phyloP scores from a whole-genome alignment of 2,329 filamentous ascomycete genomes.

The Apiospora marii region DNA sequence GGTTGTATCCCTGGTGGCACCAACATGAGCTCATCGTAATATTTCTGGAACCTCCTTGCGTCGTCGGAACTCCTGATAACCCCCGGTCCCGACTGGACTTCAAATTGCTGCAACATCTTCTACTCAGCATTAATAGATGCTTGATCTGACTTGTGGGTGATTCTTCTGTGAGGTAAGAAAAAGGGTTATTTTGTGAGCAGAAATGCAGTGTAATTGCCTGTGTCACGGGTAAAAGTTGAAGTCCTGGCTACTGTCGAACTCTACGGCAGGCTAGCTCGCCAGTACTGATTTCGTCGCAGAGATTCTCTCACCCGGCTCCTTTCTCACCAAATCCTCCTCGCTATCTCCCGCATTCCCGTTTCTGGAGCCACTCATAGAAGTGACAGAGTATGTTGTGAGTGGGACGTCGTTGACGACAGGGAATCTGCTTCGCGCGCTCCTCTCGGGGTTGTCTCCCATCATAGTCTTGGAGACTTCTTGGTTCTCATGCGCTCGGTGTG shows the following conservation, averaged over 20 bases:
- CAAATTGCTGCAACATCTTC: too few relatives aligned
- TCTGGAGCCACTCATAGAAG: background rate
- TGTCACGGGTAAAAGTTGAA: too few relatives aligned
- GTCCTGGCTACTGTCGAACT: background rate
- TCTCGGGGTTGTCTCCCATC: background rate
- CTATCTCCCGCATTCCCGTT: background rate
- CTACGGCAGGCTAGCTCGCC: background rate
- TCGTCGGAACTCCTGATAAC: too few relatives aligned
- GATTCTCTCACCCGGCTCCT: background rate
- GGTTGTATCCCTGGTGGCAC: too few relatives aligned
- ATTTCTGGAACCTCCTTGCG: too few relatives aligned
- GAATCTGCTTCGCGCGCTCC: background rate
- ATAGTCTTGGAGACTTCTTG: background rate
- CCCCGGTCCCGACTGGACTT: too few relatives aligned
- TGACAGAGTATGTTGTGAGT: background rate
- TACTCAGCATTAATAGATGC: too few relatives aligned
- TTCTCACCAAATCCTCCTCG: background rate
- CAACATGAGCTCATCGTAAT: too few relatives aligned
- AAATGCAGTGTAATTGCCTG: too few relatives aligned
- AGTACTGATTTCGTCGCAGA: background rate
- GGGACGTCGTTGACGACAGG: background rate
- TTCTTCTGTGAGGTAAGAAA: too few relatives aligned
- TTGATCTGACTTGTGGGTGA: too few relatives aligned
- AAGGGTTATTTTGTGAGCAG: too few relatives aligned
- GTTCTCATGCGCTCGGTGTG: background rate